phyloP scores from a whole-genome alignment of 2,329 filamentous ascomycete species.

The Alternaria arborescens region DNA sequence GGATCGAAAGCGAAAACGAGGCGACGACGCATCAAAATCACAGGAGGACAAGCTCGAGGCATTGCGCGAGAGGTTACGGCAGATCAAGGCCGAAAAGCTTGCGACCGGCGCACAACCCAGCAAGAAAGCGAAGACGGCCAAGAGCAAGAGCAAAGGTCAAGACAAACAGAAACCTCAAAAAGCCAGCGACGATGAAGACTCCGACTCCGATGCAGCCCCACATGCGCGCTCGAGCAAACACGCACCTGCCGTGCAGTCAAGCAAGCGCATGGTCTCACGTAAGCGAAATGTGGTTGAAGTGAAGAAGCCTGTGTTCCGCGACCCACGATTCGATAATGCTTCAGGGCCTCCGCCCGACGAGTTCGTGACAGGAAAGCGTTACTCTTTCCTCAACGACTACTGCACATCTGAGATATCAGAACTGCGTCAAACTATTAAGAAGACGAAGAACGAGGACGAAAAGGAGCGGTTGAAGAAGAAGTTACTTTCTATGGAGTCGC shows the following conservation, averaged over 20 bases:
- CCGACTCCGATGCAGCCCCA: slow-evolving; percentile 46
- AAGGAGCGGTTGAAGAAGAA: slow-evolving; percentile 76
- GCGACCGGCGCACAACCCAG: slow-evolving; percentile 30
- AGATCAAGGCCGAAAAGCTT: slow-evolving; percentile 55
- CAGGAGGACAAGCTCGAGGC: slow-evolving; percentile 59
- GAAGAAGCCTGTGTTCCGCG: slow-evolving; percentile 69
- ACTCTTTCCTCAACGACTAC: slow-evolving; percentile 89
- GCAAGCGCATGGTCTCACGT: slow-evolving; percentile 83
- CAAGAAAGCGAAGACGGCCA: slow-evolving; percentile 29
- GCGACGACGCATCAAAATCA: slow-evolving; percentile 48
- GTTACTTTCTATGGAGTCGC: slow-evolving; percentile 80
- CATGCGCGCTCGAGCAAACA: slow-evolving; percentile 77
- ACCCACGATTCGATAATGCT: slow-evolving; percentile 86
- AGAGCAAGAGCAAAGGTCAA: slow-evolving; percentile 24
- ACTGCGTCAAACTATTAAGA: slow-evolving; percentile 72
- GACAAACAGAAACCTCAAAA: slow-evolving; percentile 42
- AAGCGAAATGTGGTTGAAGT: slow-evolving; percentile 75
- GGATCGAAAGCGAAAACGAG: slow-evolving; percentile 55
- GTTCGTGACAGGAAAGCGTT: slow-evolving; percentile 72
- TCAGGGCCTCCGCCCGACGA: slow-evolving; percentile 64
- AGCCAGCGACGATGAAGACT: slow-evolving; percentile 45
- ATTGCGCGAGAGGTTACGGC: slow-evolving; percentile 55
- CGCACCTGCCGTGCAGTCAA: slow-evolving; percentile 83
- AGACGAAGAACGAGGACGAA: slow-evolving; percentile 69
- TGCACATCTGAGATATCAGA: slow-evolving; percentile 81